Conservation (phyloP, 192 early-diverging fungal species). For the Cetraspora pellucida region DNA sequence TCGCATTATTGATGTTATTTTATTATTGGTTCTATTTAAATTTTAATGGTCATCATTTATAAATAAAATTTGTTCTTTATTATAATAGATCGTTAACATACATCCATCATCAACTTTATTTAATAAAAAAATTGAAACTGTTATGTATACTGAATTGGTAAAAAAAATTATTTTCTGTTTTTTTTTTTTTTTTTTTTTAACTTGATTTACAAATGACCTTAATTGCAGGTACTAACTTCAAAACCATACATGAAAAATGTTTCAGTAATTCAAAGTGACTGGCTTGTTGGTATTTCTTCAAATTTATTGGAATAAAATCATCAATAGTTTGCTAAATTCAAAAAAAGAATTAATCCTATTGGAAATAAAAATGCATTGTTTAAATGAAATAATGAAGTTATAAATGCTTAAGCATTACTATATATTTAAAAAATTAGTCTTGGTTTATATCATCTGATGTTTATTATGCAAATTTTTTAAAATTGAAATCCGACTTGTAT, state of each 20-base stretch:
- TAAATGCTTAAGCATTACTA: too few species aligned
- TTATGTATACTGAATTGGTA: conserved; percentile 91
- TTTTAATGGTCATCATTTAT: not conserved
- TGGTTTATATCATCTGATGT: too few species aligned
- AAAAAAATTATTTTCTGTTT: conserved; percentile 16
- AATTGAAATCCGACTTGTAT: too few species aligned
- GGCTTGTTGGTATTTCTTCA: conserved; percentile 55
- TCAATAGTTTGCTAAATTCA: too few species aligned
- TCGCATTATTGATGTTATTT: too few species aligned
- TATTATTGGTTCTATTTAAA: too few species aligned
- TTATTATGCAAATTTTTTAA: too few species aligned
- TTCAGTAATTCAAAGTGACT: conserved; percentile 75
- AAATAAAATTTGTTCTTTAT: conserved; percentile 51
- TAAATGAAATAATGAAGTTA: too few species aligned
- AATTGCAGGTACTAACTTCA: conserved; percentile 72
- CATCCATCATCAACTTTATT: conserved; percentile 91
- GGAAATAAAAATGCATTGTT: too few species aligned
- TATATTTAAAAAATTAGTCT: too few species aligned
- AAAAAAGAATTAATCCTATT: too few species aligned
- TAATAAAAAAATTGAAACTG: conserved; percentile 71
- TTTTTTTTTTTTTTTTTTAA: conserved; percentile 12
- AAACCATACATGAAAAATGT: conserved; percentile 87
- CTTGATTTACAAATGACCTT: not conserved
- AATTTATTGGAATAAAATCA: not conserved
- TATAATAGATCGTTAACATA: conserved; percentile 73